Evolutionary conservation across 2,329 filamentous ascomycete genomes (phyloP), one percentile per base, ranked within the genome.

Genomic region (Curvularia spicifera): DNA sequence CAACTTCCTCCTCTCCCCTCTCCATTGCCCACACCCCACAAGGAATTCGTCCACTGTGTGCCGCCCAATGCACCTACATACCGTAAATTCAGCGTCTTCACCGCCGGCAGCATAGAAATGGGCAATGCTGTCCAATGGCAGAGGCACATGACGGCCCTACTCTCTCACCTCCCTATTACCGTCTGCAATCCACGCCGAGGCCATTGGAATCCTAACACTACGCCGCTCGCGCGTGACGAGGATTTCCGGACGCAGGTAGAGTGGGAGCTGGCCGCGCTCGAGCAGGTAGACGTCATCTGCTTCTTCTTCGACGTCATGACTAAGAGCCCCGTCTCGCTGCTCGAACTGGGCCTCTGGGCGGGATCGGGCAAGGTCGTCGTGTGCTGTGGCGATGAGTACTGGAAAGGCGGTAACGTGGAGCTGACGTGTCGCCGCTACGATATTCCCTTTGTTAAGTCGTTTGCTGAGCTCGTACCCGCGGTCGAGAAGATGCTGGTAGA

Each of bases 201-300:
- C 5, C 80, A 84, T 68, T 89, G 87, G 87, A 81, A 87, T 66
- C 67, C 71, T 8, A 79, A 74, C 1, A 86, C 84, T 81, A 73
- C 61, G 13, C 83, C 87, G 52, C 81, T 59, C 12, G 63, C 53
- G n/a, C 63, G 59, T 31, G 60, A 81, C 56, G 60, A 63, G 2
- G 79, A 75, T 0, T 89, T 85, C 73, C 72, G 71, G 8, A 73
- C 81, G 39, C 87, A 90, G 69, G 80, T 86, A 0, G 73, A 80
- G 29, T 89, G 87, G 87, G 87, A 90, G 76, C 78, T 89, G 1
- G 78, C 82, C 15, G 84, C 80, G 71, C 82, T 86, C 61, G 81
- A 85, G 13, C 59, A 61, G 1, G 84, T 84, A 0, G 79, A 83
- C 63, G 66, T 89, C 5, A 75, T 89, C 6, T 82, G 83, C 24